Base-by-base conservation (phyloP, 305 asterid species). In the Nicotiana rustica region DNA sequence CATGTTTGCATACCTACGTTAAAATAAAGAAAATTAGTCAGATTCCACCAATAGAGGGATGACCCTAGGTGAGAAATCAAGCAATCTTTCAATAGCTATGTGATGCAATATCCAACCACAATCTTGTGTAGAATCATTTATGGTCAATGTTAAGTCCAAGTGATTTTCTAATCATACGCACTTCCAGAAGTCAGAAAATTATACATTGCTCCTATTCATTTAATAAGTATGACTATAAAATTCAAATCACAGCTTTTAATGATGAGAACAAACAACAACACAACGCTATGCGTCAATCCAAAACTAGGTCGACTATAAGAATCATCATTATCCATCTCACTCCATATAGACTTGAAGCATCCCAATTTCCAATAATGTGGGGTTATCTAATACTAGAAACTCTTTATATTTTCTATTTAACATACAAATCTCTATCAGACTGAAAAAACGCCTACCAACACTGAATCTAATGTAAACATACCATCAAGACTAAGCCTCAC, bases 1-100 rank as follows among this genome's bases (percentile, higher is more conserved):
- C 90, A 85, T 96, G 99, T 84, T 96, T 96, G 88, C 99, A 96
- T 38, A 96, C 99, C 99, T 96, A 92, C 88, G 83, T 78, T 66
- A 25, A 31, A 68, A 55, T 64, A 4, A 71, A 67, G 35, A 3
- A 81, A 38, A 59, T 76, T 5, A 75, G 29, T 62, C 36, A 66
- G 36, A 80, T 25, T 14, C 79, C 79, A 75, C 47, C 80, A 49
- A 75, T 52, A 49, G 62, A 73, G 41, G 41, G 79, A 73, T 73
- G 62, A 73, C 41, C 79, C 13, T 73, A 73, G 62, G 41, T 47
- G 62, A 21, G 21, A 73, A 41, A 75, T 25, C 25, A 52, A 35
- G 15, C 29, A 75, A 38, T 52, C 25, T 75, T 52, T 29, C 80
- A 75, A 75, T 75, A 61, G 80, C 29, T 52, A 29, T 52, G 65